Base-by-base conservation (phyloP, 2,329 filamentous ascomycete species). In the Cadophora malorum region DNA sequence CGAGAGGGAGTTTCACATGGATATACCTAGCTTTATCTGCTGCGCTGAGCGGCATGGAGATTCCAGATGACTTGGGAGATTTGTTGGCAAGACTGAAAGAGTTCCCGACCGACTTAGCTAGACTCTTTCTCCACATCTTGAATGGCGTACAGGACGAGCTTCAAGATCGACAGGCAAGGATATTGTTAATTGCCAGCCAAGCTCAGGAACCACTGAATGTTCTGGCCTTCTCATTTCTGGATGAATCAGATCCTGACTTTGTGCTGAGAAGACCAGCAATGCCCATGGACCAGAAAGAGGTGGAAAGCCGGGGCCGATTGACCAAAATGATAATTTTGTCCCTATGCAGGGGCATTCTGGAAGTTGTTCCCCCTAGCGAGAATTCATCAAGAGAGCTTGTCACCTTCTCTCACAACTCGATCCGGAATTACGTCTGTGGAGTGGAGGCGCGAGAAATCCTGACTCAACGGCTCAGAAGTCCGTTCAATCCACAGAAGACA, bases 141-240 rank as follows among this genome's bases (percentile, higher is more conserved):
- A 19, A 53, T 10, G 10, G 16, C 23, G 23, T 28, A 28, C 23
- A 16, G 10, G 23, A 53, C 3, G 23, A 28, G 8, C 23, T 28
- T 12, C 50, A 14, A 9, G 50, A 53, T 7, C 8, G 28, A 6
- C 50, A 53, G 12, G 50, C 50, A 6, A 53, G 23, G 12, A 53
- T 53, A 53, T 21, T 53, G 23, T 53, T 53, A 23, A 21, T 53
- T 16, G 50, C 50, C 12, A 53, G 50, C 6, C 50, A 53, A 53
- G 50, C 50, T 28, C 50, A 21, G 9, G 23, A 28, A 3, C 50
- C 50, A 14, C 25, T 53, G 23, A 16, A 21, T 19, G 12, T 28
- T 14, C 16, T 53, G 23, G 50, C 50, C 28, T 28, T 53, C 10
- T 31, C 50, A 12, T 53, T 53, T 7, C 50, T 53, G 21, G 50